These are phyloP conservation scores for Spathaspora gorwiae DNA, from an alignment of 805 yeast genomes.

Conservation along the genomic window DNA sequence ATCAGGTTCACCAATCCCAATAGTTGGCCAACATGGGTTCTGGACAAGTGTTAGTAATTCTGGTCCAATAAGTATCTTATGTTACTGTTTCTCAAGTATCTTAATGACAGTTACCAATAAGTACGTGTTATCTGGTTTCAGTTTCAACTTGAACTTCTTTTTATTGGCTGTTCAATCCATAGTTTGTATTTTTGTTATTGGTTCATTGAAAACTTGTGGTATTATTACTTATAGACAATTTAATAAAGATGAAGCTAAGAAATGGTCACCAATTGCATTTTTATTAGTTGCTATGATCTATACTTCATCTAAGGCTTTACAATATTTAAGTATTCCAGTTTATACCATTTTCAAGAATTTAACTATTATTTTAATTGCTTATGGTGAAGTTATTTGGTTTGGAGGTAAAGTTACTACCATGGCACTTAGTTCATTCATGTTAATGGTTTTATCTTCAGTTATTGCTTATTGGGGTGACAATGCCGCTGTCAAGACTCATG, in stretches of 20 bases:
- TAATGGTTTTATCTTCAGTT: slow-evolving; percentile 94
- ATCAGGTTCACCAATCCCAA: slow-evolving; percentile 21
- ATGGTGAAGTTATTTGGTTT: slow-evolving; percentile 97
- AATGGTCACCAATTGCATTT: slow-evolving; percentile 93
- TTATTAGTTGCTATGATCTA: slow-evolving; percentile 90
- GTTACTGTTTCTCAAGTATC: slow-evolving; percentile 91
- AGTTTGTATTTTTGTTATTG: slow-evolving; percentile 74
- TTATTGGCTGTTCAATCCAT: slow-evolving; percentile 82
- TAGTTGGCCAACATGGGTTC: neutral
- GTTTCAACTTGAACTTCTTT: slow-evolving; percentile 79
- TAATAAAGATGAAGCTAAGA: slow-evolving; percentile 83
- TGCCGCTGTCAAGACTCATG: slow-evolving; percentile 29
- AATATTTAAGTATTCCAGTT: slow-evolving; percentile 87
- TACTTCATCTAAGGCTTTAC: slow-evolving; percentile 93
- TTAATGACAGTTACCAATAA: slow-evolving; percentile 97
- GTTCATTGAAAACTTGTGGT: slow-evolving; percentile 66
- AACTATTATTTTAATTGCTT: slow-evolving; percentile 93
- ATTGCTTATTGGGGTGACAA: slow-evolving; percentile 91
- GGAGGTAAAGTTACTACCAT: slow-evolving; percentile 87
- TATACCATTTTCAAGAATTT: slow-evolving; percentile 97
- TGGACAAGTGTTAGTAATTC: slow-evolving; percentile 38
- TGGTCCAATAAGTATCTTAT: slow-evolving; percentile 65
- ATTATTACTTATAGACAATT: slow-evolving; percentile 83
- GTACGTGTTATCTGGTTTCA: slow-evolving; percentile 75
- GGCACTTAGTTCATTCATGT: slow-evolving; percentile 82